Base-by-base conservation (phyloP, 306 rosid genomes). In the Vicia faba region DNA sequence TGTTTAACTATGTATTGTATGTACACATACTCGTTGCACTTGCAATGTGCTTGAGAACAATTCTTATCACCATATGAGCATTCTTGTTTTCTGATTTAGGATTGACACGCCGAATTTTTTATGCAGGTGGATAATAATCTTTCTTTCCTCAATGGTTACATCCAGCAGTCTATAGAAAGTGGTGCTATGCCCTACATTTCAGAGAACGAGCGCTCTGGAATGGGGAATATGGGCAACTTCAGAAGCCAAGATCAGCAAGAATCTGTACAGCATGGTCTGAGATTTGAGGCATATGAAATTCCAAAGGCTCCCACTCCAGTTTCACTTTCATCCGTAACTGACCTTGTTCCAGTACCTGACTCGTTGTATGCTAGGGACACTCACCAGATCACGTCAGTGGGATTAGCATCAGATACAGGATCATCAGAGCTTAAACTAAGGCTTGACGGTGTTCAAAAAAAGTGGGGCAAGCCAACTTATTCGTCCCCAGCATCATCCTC, bases 211-310 rank as follows among this genome's bases (percentile, higher is more conserved):
- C 92, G 87, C 61, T 46, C 67, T 66, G 88, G 87, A 28, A 66
- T 68, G 73, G 81, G 39, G 72, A 69, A 70, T 68, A 58, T 79
- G 64, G 83, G 77, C 79, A 74, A 60, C 75, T 73, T 88, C 43
- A 68, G 86, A 73, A 73, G 69, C 76, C 88, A 82, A 39, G 90
- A 84, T 35, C 95, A 86, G 61, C 88, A 59, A 66, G 97, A 86
- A 83, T 70, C 74, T 61, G 64, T 79, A 35, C 59, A 67, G 60
- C 97, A 91, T 75, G 70, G 91, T 71, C 92, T 91, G 49, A 80
- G 77, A 77, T 91, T 91, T 61, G 97, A 88, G 79, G 92, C 97
- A n/a, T 91, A 91, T 53, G 97, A 91, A 74, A 83, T 79, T 76
- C 83, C 97, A 46, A 86, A 82, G 79, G 82, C 87, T 75, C 88